phyloP scores from a whole-genome alignment of 2,329 filamentous ascomycete species.

The Ceratocystis variospora region DNA sequence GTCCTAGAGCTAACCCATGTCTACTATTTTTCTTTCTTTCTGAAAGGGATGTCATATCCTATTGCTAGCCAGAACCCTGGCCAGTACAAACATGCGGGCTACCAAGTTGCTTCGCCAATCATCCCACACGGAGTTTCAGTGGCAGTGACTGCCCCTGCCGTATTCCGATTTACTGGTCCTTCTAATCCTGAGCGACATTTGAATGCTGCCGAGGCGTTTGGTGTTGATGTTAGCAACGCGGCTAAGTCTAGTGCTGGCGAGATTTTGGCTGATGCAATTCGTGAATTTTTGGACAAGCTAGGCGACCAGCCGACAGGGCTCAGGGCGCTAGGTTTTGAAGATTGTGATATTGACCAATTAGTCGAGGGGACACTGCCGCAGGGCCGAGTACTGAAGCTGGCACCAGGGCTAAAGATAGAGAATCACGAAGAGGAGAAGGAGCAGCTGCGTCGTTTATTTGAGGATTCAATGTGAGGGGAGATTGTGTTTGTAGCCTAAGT shows the following conservation, averaged over 20 bases:
- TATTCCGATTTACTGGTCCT: constrained; percentile 83
- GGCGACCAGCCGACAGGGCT: constrained; percentile 85
- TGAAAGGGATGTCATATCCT: constrained; percentile 79
- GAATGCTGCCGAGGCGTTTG: constrained; percentile 77
- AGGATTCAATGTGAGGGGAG: constrained; percentile 28
- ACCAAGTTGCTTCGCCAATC: constrained; percentile 59
- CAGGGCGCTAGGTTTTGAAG: constrained; percentile 66
- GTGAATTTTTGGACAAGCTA: constrained; percentile 64
- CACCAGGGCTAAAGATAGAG: constrained; percentile 63
- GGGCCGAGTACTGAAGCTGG: constrained; percentile 76
- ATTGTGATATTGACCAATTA: constrained; percentile 61
- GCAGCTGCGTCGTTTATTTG: constrained; percentile 56
- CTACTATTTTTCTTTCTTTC: neutral
- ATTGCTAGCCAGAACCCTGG: constrained; percentile 86
- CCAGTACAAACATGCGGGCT: constrained; percentile 75
- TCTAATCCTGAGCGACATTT: constrained; percentile 90
- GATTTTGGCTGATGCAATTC: constrained; percentile 69
- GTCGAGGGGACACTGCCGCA: constrained; percentile 95
- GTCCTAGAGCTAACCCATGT: neutral
- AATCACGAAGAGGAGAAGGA: constrained; percentile 52
- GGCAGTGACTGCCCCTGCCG: constrained; percentile 80
- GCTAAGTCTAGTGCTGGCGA: constrained; percentile 83
- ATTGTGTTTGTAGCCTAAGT: too few species aligned
- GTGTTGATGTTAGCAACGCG: constrained; percentile 74
- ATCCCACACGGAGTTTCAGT: constrained; percentile 96